A percentile compares a stretch with the other conserved stretches of the same genome.
These are phyloP conservation scores for Lipomyces sp. DNA, from an alignment of 805 yeast species.

Conservation along the genomic window DNA sequence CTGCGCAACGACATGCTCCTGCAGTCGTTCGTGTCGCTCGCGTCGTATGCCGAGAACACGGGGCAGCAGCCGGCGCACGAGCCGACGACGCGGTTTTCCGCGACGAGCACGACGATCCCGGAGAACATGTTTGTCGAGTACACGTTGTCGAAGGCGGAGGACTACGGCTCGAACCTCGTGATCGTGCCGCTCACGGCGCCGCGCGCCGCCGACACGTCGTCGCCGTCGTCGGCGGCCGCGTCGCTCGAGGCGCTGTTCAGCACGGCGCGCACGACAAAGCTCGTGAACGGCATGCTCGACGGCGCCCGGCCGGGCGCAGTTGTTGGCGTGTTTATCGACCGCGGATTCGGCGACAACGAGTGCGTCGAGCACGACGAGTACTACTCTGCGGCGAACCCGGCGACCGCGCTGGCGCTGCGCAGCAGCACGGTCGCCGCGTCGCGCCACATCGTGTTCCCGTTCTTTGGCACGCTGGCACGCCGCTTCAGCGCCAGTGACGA, in stretches of 20 bases:
- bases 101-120: constrained; percentile 3
- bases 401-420: background rate
- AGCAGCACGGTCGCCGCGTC: too few relatives aligned
- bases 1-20: constrained; percentile 1
- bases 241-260: background rate
- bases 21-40: constrained; percentile 6
- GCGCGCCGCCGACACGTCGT: background rate
- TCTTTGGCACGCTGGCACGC: constrained; percentile 18
- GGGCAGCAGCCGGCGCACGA: too few relatives aligned
- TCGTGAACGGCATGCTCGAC: constrained; percentile 27
- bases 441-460: constrained; percentile 25
- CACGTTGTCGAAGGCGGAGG: background rate
- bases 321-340: background rate
- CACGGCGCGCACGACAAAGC: constrained; percentile 2
- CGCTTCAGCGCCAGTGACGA: too few relatives aligned
- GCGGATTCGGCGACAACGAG: constrained; percentile 3
- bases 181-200: constrained; percentile 1
- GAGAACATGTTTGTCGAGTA: constrained; percentile 6
- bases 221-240: background rate
- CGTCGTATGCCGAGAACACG: background rate
- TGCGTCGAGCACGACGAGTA: background rate
- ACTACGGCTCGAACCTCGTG: background rate
- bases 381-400: background rate
- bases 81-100: too few relatives aligned
- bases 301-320: constrained; percentile 1